phyloP scores from a whole-genome alignment of 768 basidiomycete genomes.

The Tylopilus sp. region DNA sequence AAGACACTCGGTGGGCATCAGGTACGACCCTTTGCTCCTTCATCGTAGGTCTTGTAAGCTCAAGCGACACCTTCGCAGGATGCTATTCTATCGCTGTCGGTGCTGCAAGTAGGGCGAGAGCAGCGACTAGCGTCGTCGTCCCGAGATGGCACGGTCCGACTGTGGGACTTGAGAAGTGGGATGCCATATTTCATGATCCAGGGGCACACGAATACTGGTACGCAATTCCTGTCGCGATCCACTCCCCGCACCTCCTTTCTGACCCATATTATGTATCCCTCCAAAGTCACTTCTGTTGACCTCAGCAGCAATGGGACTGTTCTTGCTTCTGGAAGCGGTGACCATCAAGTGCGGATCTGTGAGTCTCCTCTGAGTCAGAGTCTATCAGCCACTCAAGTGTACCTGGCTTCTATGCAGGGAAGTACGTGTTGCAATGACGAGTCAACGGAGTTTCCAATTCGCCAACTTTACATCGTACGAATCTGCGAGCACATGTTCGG shows the following conservation, averaged over 20 bases:
- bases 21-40: slow-evolving; percentile 6
- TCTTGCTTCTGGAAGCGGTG: slow-evolving; percentile 38
- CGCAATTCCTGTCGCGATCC: slow-evolving; percentile 22
- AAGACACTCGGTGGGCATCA: slow-evolving; percentile 32
- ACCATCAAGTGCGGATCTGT: slow-evolving; percentile 38
- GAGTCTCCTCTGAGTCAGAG: slow-evolving; percentile 11
- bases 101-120: slow-evolving; percentile 32
- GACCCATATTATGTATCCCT: slow-evolving; percentile 2
- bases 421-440: slow-evolving; percentile 26
- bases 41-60: neutral
- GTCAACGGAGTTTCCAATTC: neutral
- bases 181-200: slow-evolving; percentile 34
- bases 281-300: slow-evolving; percentile 38
- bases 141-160: slow-evolving; percentile 32
- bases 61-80: slow-evolving; percentile 18
- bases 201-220: slow-evolving; percentile 34
- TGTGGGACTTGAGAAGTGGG: slow-evolving; percentile 36
- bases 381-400: slow-evolving; percentile 13
- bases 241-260: slow-evolving; percentile 8
- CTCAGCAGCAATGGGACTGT: slow-evolving; percentile 29
- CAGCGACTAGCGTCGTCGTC: slow-evolving; percentile 37
- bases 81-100: slow-evolving; percentile 29
- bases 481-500: neutral
- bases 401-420: slow-evolving; percentile 20
- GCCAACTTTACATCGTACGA: neutral